Percentiles rank a stretch among this genome's conserved stretches.
Conservation (phyloP, 768 basidiomycete species). For the Cystobasidium ongulense region DNA sequence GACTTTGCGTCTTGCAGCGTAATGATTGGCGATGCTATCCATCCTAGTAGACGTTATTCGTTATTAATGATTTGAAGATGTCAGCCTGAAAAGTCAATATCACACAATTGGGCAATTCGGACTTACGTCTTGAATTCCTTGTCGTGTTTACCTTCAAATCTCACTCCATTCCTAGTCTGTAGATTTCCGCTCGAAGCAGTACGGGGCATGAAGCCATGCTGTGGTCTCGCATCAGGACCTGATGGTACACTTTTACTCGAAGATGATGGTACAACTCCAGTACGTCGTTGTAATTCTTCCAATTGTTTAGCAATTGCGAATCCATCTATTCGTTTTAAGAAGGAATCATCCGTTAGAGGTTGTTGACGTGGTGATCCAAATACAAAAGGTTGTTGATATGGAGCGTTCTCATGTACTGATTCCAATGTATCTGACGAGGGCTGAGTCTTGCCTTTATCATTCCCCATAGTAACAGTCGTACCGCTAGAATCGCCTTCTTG, state of each 20-base stretch:
- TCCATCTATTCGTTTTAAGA: not conserved
- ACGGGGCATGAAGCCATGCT: not conserved
- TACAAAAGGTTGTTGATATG: not conserved
- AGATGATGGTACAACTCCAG: not conserved
- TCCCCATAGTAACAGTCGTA: not conserved
- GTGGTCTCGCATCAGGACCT: not conserved
- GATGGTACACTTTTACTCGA: not conserved
- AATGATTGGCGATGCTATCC: slow-evolving; percentile 37
- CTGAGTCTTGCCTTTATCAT: not conserved
- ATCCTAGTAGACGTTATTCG: too few relatives aligned
- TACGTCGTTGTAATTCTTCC: slow-evolving; percentile 8
- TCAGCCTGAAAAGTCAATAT: too few relatives aligned
- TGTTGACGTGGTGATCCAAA: not conserved
- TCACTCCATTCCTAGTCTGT: not conserved
- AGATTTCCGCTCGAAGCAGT: not conserved
- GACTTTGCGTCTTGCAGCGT: slow-evolving; percentile 31
- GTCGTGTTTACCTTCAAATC: slow-evolving; percentile 17
- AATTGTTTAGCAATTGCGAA: slow-evolving; percentile 5
- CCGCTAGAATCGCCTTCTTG: not conserved
- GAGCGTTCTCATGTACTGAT: not conserved
- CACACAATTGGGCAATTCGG: too few relatives aligned
- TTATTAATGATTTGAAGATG: too few relatives aligned
- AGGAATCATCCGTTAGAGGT: not conserved
- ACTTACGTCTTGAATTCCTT: slow-evolving; percentile 20
- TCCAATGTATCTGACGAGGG: not conserved